phyloP scores from a whole-genome alignment of 805 yeast genomes.

The Nakazawaea ernobii region DNA sequence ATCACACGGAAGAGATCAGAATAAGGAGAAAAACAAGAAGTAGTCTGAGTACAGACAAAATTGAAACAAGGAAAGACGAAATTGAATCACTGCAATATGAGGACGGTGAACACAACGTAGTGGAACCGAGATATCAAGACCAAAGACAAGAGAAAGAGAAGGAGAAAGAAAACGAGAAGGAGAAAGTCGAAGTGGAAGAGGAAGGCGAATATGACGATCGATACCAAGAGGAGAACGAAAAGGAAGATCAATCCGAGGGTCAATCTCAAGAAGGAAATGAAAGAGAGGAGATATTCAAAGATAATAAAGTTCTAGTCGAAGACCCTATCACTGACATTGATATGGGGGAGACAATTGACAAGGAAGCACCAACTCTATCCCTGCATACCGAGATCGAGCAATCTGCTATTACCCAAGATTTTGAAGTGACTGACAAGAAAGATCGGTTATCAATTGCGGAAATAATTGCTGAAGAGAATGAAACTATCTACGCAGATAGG shows the following conservation, averaged over 20 bases:
- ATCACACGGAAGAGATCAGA: neutral
- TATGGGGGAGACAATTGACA: neutral
- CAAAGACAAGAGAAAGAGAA: neutral
- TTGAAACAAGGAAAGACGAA: neutral
- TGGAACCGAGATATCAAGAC: no score
- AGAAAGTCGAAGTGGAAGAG: neutral
- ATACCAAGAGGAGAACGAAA: neutral
- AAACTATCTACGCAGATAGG: constrained; percentile 12
- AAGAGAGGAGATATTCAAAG: neutral
- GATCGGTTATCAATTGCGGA: neutral
- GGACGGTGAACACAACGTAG: no score
- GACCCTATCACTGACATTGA: neutral
- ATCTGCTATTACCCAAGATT: neutral
- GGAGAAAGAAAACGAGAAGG: neutral
- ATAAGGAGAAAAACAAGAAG: constrained; percentile 1
- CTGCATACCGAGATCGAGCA: neutral
- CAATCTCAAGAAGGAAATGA: constrained; percentile 1
- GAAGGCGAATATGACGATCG: no score
- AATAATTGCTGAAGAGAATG: constrained; percentile 7
- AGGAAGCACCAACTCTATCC: neutral
- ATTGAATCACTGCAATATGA: neutral
- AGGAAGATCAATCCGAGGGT: neutral
- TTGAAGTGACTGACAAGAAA: no score
- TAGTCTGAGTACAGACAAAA: neutral
- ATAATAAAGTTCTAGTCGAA: neutral